These are phyloP conservation scores for Avena insularis DNA, from an alignment of 176 grass and related monocot genomes.

Conservation along the genomic window DNA sequence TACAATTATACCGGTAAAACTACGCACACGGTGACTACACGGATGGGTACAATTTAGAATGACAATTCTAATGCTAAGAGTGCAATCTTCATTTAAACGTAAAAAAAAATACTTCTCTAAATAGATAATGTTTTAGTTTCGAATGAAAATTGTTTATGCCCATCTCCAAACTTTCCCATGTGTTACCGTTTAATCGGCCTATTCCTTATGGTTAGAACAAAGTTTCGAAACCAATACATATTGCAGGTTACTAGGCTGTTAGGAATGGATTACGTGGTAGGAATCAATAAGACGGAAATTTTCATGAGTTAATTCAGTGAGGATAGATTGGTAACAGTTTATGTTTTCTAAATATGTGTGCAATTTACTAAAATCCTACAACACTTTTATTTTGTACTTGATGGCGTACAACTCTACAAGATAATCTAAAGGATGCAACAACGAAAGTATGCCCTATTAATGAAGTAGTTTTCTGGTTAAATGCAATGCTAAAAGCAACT, in stretches of 20 bases:
- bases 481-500: slow-evolving; percentile 24
- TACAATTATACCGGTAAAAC: neutral
- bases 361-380: slow-evolving; percentile 22
- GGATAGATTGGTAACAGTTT: neutral
- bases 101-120: neutral
- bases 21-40: neutral
- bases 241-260: neutral
- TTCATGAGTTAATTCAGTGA: neutral
- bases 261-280: slow-evolving; percentile 1
- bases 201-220: neutral
- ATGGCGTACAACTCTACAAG: too few relatives aligned
- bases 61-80: slow-evolving; percentile 22
- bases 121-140: slow-evolving; percentile 20
- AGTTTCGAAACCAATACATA: neutral
- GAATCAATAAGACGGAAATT: neutral
- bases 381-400: neutral
- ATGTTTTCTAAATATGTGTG: neutral
- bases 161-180: neutral
- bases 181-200: neutral
- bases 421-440: neutral
- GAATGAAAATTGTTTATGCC: neutral
- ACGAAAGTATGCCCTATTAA: neutral
- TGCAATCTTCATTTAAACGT: neutral
- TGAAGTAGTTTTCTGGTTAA: slow-evolving; percentile 17
- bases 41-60: slow-evolving; percentile 10